Evolutionary conservation across 2,329 filamentous ascomycete species (phyloP).

Genomic region (Ophiostoma quercus): DNA sequence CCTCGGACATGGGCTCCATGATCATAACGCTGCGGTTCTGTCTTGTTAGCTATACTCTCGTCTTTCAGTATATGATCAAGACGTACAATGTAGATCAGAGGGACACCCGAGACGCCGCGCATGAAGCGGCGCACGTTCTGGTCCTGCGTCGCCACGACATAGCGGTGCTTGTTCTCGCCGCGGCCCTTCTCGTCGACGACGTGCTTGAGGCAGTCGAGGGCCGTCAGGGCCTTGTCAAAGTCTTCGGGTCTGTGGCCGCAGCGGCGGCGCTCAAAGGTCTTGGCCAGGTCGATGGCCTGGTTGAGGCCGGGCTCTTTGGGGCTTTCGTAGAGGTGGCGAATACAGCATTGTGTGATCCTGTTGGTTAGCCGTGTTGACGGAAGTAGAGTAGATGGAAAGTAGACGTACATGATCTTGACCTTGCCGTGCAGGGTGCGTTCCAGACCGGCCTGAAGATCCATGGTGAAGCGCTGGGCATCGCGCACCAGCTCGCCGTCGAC

Average conservation of each 20-base stretch:
- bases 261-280: constrained; percentile 64
- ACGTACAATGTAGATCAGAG: constrained; percentile 59
- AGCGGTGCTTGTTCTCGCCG: constrained; percentile 69
- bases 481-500: constrained; percentile 81
- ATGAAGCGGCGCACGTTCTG: constrained; percentile 57
- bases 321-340: constrained; percentile 29
- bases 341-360: constrained; percentile 29
- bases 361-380: background rate
- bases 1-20: constrained; percentile 62
- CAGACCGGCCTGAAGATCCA: constrained; percentile 74
- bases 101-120: constrained; percentile 64
- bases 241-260: constrained; percentile 73
- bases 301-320: constrained; percentile 16
- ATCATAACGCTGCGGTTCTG: constrained; percentile 60
- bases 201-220: constrained; percentile 63
- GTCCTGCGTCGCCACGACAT: constrained; percentile 72
- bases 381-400: background rate
- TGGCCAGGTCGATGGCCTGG: constrained; percentile 67
- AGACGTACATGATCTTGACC: constrained; percentile 67
- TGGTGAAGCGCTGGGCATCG: constrained; percentile 78
- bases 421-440: constrained; percentile 81
- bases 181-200: constrained; percentile 70
- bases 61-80: too few relatives aligned
- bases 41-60: background rate
- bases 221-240: constrained; percentile 63